Base-by-base conservation (phyloP, 495 filamentous ascomycete species). In the Penicillium flavigenum region DNA sequence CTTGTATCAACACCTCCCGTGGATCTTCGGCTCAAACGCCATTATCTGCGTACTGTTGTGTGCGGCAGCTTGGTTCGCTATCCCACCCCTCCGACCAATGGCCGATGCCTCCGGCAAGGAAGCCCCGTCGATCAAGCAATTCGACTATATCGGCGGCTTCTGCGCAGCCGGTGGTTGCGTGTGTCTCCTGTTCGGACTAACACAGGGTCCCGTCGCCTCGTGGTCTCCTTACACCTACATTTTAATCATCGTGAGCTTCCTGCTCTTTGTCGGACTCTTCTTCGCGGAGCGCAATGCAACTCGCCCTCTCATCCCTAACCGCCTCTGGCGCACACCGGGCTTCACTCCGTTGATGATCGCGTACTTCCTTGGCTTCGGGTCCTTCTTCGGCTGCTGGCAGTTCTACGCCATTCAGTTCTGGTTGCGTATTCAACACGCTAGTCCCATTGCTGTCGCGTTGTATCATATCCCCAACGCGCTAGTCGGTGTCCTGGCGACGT, bases 381-480 rank as follows among this genome's bases (percentile, higher is more conserved):
- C 66, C 4, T 79, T 61, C 65, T 71, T 71, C 46, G 77, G 76
- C 2, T 69, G 68, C 9, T 80, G 76, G 76, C 76, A 78, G 44
- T 79, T 79, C 52, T 80, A 75, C 45, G 76, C 74, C 12, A 69
- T 80, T 12, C 76, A 77, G 27, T 80, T 79, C 59, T 79, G 74
- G 69, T 63, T 77, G 10, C 66, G 70, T 5, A 73, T 76, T 17
- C 76, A 79, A 34, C 64, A 70, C 5, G 68, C 66, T 0, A 63
- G 56, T 0, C 72, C 76, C 0, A 63, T 80, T 19, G 72, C 65
- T 0, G 66, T 72, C 2, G 76, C 73, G 0, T 57, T 78, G 0
- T 80, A 79, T 48, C 63, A 74, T 11, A 64, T 78, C 20, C 76
- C 77, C 2, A 78, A 78, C 24, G 72, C 63, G 11, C 54, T 80